Conservation (phyloP, 2,329 filamentous ascomycete species). For the Epichloe gansuensis region DNA sequence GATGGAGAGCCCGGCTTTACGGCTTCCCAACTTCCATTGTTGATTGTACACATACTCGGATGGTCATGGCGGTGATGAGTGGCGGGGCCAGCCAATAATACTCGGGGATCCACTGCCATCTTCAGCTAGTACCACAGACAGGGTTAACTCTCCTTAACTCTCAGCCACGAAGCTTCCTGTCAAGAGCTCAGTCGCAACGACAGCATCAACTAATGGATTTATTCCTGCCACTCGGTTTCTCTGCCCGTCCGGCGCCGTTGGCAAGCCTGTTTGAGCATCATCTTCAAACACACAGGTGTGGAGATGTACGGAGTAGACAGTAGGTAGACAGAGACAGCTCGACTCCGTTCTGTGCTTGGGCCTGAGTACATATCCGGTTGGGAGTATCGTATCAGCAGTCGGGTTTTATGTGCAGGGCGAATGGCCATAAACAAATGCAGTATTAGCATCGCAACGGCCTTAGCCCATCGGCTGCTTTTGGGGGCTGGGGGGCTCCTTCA, state of each 20-base stretch:
- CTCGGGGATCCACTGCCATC: neutral
- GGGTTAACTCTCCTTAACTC: neutral
- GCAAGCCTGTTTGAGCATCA: neutral
- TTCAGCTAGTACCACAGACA: neutral
- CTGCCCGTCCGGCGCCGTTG: constrained; percentile 6
- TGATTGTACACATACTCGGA: neutral
- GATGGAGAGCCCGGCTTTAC: neutral
- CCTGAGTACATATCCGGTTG: too few species aligned
- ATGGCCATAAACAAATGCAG: neutral
- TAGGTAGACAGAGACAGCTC: neutral
- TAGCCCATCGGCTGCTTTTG: too few species aligned
- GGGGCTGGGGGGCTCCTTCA: too few species aligned
- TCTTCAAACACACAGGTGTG: neutral
- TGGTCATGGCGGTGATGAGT: neutral
- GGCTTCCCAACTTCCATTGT: neutral
- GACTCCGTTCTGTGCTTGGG: neutral
- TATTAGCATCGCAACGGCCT: too few species aligned
- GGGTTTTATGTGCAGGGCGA: neutral
- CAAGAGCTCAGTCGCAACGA: neutral
- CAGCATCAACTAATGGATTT: neutral
- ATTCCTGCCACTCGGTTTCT: constrained; percentile 1
- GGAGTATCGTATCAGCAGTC: too few species aligned
- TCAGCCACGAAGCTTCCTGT: neutral
- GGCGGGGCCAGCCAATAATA: neutral
- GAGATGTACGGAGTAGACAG: neutral